phyloP scores from a whole-genome alignment of 2,329 filamentous ascomycete genomes.

The Aspergillus luchuensis region DNA sequence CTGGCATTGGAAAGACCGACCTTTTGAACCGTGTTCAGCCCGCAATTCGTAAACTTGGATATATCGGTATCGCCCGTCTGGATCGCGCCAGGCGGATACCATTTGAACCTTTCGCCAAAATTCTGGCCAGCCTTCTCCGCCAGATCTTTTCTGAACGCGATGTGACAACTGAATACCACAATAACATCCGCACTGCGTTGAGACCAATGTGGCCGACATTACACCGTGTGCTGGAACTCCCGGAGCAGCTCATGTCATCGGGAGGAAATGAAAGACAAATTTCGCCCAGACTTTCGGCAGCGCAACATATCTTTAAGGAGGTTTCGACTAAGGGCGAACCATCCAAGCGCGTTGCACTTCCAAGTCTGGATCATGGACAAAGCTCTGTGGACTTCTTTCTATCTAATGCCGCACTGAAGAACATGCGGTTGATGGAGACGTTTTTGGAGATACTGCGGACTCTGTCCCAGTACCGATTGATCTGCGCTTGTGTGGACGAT shows the following conservation, averaged over 20 bases:
- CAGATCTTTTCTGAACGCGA: constrained; percentile 68
- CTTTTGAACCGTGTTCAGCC: constrained; percentile 61
- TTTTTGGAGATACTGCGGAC: constrained; percentile 83
- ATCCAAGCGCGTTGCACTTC: constrained; percentile 34
- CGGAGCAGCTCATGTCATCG: constrained; percentile 63
- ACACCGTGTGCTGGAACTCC: constrained; percentile 61
- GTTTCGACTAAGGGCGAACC: constrained; percentile 32
- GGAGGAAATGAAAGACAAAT: constrained; percentile 39
- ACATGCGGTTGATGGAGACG: constrained; percentile 79
- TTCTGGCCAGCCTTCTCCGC: constrained; percentile 63
- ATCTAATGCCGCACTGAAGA: constrained; percentile 45
- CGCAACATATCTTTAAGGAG: constrained; percentile 36
- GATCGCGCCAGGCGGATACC: constrained; percentile 61
- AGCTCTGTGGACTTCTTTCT: constrained; percentile 41
- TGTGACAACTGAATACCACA: constrained; percentile 63
- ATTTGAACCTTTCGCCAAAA: constrained; percentile 62
- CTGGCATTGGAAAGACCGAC: constrained; percentile 63
- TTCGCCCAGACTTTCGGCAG: constrained; percentile 31
- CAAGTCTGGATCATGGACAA: constrained; percentile 39
- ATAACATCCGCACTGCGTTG: constrained; percentile 57
- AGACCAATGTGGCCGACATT: constrained; percentile 61
- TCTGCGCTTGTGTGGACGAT: constrained; percentile 87
- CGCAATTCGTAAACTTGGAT: constrained; percentile 59
- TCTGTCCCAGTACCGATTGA: constrained; percentile 79
- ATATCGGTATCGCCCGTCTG: constrained; percentile 63